Base-by-base conservation (phyloP, 2,329 filamentous ascomycete species). In the Fusarium sororula region DNA sequence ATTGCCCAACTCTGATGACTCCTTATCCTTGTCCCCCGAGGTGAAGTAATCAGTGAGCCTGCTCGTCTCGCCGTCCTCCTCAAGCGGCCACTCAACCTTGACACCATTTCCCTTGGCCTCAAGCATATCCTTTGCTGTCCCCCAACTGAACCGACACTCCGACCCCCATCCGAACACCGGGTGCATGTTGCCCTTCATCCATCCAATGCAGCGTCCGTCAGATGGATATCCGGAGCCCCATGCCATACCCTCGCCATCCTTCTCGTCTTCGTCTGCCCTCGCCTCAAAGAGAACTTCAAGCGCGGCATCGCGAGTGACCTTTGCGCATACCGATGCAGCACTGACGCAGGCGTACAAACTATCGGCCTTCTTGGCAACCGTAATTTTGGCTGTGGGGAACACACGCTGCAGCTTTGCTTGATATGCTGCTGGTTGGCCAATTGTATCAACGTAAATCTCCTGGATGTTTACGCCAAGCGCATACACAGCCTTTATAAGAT, bases 221-320 rank as follows among this genome's bases (percentile, higher is more conserved):
- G 93, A 94, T 1, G 96, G 96, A 81, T 99, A 99, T 2, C 96
- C 96, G 2, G 94, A 97, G 2, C 96, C 96, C 95, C 96, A 98
- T 9, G 79, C 84, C 82, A 85, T 84, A 32, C 84, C 86, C 22
- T 87, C 85, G 4, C 81, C 81, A 7, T 79, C 74, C 60, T 74
- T 80, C 48, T 70, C 78, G 22, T 76, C 79, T 39, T 74, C 75
- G 45, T 81, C 81, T 56, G 79, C 72, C 41, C 80, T 81, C 6
- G 81, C 81, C 68, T 90, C 87, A 79, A 93, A 96, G 47, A 96
- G 87, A 6, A 93, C 90, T 79, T 98, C 95, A 30, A 98, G 87
- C 10, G 95, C 95, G 4, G 93, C 93, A 83, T 99, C 96, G 73
- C 96, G 88, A 18, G 96, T 98, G 37, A 99, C 96, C 83, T 99